Percentiles rank a stretch among this genome's conserved stretches.
These are phyloP conservation scores for Hyaloscypha variabilis DNA, from an alignment of 495 filamentous ascomycete species.

Conservation along the genomic window DNA sequence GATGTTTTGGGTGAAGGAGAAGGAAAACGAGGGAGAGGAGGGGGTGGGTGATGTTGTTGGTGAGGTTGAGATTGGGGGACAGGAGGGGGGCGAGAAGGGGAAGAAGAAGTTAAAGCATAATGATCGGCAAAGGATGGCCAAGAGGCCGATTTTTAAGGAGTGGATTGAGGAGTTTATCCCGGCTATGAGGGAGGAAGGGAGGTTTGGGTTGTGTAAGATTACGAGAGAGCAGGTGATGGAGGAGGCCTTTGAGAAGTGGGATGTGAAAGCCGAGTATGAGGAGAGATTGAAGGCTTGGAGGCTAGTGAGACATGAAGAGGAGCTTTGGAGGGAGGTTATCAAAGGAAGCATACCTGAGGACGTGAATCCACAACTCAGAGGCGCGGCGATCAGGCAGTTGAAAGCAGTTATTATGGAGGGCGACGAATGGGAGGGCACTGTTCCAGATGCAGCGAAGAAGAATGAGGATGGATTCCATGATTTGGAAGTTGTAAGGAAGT, in stretches of 20 bases:
- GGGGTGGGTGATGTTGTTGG: conserved; percentile 25
- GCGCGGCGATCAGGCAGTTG: conserved; percentile 26
- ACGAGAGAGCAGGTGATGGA: conserved; percentile 26
- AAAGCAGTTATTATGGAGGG: conserved; percentile 33
- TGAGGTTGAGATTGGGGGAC: conserved; percentile 26
- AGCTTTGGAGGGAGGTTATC: conserved; percentile 24
- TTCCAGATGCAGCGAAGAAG: conserved; percentile 24
- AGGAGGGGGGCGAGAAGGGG: conserved; percentile 35
- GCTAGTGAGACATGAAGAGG: conserved; percentile 23
- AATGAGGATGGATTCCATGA: conserved; percentile 42
- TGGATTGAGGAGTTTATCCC: conserved; percentile 62
- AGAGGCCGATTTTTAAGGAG: conserved; percentile 47
- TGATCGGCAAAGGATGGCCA: conserved; percentile 49
- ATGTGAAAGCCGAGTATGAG: conserved; percentile 36
- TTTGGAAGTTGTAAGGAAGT: conserved; percentile 36
- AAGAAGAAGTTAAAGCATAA: conserved; percentile 49
- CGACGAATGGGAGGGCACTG: conserved; percentile 36
- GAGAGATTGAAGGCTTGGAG: conserved; percentile 23
- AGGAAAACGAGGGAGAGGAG: conserved; percentile 10
- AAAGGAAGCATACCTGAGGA: conserved; percentile 35
- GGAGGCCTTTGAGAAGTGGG: conserved; percentile 28
- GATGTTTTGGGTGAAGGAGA: conserved; percentile 50
- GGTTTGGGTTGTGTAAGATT: not conserved
- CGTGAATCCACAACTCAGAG: conserved; percentile 24
- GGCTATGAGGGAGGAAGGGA: conserved; percentile 15